These are phyloP conservation scores for Pelargonium australe DNA, from an alignment of 441 rosid genomes.

Conservation along the genomic window DNA sequence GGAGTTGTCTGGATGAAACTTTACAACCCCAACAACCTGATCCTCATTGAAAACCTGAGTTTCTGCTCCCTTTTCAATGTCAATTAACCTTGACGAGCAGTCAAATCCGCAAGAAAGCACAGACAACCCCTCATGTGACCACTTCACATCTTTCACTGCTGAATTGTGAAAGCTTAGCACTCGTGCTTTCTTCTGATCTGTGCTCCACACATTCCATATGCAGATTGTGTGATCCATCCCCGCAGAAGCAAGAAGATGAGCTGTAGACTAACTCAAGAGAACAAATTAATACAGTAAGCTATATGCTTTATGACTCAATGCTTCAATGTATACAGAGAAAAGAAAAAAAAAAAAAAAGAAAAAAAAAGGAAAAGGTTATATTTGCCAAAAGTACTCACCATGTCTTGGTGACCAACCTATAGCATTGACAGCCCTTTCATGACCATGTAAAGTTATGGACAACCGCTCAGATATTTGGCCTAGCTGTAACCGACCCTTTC, in stretches of 20 bases:
- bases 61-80: slow-evolving; percentile 66
- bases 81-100: slow-evolving; percentile 54
- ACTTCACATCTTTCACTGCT: slow-evolving; percentile 70
- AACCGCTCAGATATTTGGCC: slow-evolving; percentile 41
- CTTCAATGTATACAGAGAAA: too few species aligned
- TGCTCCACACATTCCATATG: slow-evolving; percentile 83
- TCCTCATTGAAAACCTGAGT: slow-evolving; percentile 57
- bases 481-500: slow-evolving; percentile 24
- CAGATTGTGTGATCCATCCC: slow-evolving; percentile 60
- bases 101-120: slow-evolving; percentile 82
- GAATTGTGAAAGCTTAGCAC: slow-evolving; percentile 47
- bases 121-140: slow-evolving; percentile 49
- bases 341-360: too few species aligned
- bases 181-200: slow-evolving; percentile 47
- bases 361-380: too few species aligned
- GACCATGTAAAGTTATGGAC: slow-evolving; percentile 41
- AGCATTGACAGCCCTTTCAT: slow-evolving; percentile 67
- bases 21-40: slow-evolving; percentile 53
- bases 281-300: slow-evolving; percentile 22
- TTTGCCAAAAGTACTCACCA: slow-evolving; percentile 35
- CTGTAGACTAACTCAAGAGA: slow-evolving; percentile 54
- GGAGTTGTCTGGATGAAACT: slow-evolving; percentile 54
- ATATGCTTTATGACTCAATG: too few species aligned
- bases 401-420: slow-evolving; percentile 68
- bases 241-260: slow-evolving; percentile 86